Evolutionary conservation across 1,139 yeast species (phyloP).

Genomic region (Magnusiomyces tetraspermus): DNA sequence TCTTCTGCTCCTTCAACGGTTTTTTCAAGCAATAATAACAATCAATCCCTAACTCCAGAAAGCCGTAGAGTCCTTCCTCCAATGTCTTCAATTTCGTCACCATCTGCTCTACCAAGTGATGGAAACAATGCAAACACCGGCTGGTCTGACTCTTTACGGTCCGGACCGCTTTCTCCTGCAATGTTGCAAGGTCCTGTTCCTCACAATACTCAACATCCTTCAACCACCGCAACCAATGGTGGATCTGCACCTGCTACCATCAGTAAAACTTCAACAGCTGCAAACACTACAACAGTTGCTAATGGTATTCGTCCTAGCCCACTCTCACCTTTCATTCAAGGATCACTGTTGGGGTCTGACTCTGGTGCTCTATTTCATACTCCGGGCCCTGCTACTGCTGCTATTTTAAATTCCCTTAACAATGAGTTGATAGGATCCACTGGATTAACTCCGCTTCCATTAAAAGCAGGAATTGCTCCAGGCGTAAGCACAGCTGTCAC

Average conservation of each 20-base stretch:
- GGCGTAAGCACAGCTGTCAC: too few relatives aligned
- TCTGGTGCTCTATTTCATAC: conserved; percentile 32
- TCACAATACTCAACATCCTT: conserved; percentile 5
- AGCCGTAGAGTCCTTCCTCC: conserved; percentile 32
- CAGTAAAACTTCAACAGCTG: conserved; percentile 6
- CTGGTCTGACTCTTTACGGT: conserved; percentile 25
- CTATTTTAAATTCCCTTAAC: conserved; percentile 26
- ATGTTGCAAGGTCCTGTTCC: conserved; percentile 29
- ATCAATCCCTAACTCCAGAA: conserved; percentile 26
- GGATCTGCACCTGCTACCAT: background rate
- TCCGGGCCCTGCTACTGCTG: conserved; percentile 35
- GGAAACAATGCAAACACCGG: conserved; percentile 18
- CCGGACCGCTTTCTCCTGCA: conserved; percentile 31
- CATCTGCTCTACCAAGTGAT: conserved; percentile 14
- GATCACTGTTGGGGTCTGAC: conserved; percentile 21
- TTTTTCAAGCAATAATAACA: too few relatives aligned
- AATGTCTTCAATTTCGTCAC: conserved; percentile 31
- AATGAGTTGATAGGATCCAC: conserved; percentile 13
- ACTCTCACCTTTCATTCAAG: conserved; percentile 24
- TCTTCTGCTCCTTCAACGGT: too few relatives aligned
- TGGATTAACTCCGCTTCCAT: conserved; percentile 12
- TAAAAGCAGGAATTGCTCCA: background rate
- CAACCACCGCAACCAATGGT: background rate
- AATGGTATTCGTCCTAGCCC: conserved; percentile 25
- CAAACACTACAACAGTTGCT: conserved; percentile 4